Conservation (phyloP, 2,329 filamentous ascomycete species). For the Ophiocordyceps robertsii region DNA sequence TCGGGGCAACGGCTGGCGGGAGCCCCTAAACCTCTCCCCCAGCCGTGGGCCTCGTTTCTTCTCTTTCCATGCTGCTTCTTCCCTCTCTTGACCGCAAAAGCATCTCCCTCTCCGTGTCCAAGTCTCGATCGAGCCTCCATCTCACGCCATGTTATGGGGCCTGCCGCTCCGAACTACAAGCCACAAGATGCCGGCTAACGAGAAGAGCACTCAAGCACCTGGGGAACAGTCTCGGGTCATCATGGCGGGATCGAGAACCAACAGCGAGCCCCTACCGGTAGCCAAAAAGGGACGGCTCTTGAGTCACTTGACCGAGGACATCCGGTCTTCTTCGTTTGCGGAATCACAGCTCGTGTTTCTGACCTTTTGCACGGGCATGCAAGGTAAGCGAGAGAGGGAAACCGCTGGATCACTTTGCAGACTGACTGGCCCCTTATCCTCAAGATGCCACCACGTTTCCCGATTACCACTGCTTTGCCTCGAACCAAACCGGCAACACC, state of each 20-base stretch:
- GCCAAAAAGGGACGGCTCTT: background rate
- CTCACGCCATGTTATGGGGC: background rate
- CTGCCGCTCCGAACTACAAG: background rate
- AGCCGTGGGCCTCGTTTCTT: too few relatives aligned
- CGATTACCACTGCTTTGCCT: constrained; percentile 48
- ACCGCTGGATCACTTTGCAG: background rate
- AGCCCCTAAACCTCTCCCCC: too few relatives aligned
- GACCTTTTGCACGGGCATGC: constrained; percentile 37
- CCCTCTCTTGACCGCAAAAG: too few relatives aligned
- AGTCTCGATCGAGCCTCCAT: too few relatives aligned
- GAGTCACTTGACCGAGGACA: constrained; percentile 11
- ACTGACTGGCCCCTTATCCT: too few relatives aligned
- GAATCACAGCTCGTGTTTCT: constrained; percentile 32
- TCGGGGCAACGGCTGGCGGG: too few relatives aligned
- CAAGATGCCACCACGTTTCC: constrained; percentile 44
- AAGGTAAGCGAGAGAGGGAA: constrained; percentile 19
- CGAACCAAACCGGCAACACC: constrained; percentile 54
- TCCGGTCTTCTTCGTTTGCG: constrained; percentile 25
- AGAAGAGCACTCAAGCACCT: background rate
- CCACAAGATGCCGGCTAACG: background rate
- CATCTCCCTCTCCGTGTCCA: too few relatives aligned
- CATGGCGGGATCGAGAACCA: background rate
- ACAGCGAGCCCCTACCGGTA: background rate
- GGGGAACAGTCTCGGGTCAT: background rate
- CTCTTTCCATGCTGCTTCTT: too few relatives aligned